Conservation (phyloP, 306 rosid genomes). For the Sechiopsis laciniata region DNA sequence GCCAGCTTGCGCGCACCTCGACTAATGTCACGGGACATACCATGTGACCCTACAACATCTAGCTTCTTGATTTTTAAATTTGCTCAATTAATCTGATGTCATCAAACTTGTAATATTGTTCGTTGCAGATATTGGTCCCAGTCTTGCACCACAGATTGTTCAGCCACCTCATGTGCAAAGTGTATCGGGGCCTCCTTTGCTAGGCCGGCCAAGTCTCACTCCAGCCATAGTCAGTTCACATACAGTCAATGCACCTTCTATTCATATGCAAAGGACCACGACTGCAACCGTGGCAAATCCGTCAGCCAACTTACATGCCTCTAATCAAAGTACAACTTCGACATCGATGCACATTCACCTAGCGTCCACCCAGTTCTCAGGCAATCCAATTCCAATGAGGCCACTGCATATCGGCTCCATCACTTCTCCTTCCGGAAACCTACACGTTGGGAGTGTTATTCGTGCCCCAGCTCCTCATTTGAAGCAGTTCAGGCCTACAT, state of each 20-base stretch:
- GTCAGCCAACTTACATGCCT: conserved; percentile 15
- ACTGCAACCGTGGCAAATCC: not conserved
- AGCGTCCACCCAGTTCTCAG: conserved; percentile 26
- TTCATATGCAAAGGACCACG: conserved; percentile 10
- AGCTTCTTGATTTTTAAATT: not conserved
- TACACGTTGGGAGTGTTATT: conserved; percentile 37
- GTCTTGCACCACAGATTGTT: conserved; percentile 32
- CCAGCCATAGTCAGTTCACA: conserved; percentile 14
- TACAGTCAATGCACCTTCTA: conserved; percentile 11
- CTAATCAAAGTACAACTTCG: conserved; percentile 20
- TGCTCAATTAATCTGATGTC: not conserved
- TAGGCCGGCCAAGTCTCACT: conserved; percentile 26
- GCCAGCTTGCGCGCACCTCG: too few species aligned
- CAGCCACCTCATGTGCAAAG: conserved; percentile 34
- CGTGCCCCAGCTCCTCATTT: conserved; percentile 77
- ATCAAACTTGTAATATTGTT: not conserved
- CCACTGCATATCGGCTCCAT: conserved; percentile 36
- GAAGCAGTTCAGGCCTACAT: conserved; percentile 46
- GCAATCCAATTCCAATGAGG: conserved; percentile 28
- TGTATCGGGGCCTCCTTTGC: conserved; percentile 27
- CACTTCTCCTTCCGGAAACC: conserved; percentile 32
- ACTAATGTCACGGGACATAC: too few species aligned
- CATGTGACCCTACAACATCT: too few species aligned
- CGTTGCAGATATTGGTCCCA: conserved; percentile 38
- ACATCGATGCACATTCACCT: conserved; percentile 28